A percentile compares a stretch with the other conserved stretches of the same genome.
phyloP scores from a whole-genome alignment of 495 filamentous ascomycete species.

The Symbiotaphrina buchneri region DNA sequence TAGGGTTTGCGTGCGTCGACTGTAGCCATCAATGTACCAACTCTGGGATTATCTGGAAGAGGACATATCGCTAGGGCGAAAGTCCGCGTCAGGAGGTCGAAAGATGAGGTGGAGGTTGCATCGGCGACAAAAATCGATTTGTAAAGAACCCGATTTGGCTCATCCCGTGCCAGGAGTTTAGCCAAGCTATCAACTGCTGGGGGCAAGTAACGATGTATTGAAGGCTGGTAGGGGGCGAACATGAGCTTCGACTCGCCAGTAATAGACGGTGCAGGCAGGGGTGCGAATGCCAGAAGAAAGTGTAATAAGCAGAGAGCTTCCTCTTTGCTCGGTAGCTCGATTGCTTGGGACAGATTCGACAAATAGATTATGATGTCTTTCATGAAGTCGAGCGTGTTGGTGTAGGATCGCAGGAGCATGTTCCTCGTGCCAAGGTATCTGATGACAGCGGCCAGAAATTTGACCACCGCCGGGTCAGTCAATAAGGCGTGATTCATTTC shows the following conservation, averaged over 20 bases:
- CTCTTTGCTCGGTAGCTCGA: slow-evolving; percentile 69
- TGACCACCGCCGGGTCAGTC: slow-evolving; percentile 50
- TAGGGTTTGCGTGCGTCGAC: slow-evolving; percentile 67
- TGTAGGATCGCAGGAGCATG: slow-evolving; percentile 54
- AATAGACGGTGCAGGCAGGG: slow-evolving; percentile 35
- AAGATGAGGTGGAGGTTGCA: slow-evolving; percentile 30
- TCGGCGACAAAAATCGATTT: slow-evolving; percentile 59
- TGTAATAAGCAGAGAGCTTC: slow-evolving; percentile 73
- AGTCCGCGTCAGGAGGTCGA: slow-evolving; percentile 67
- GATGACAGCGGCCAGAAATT: slow-evolving; percentile 61
- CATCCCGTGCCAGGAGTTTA: slow-evolving; percentile 80
- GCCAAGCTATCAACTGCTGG: slow-evolving; percentile 75
- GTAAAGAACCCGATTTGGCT: slow-evolving; percentile 74
- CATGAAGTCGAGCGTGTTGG: slow-evolving; percentile 84
- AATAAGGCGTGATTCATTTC: slow-evolving; percentile 51
- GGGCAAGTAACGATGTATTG: slow-evolving; percentile 70
- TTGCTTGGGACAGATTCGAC: slow-evolving; percentile 60
- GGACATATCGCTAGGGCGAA: slow-evolving; percentile 77
- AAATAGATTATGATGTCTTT: slow-evolving; percentile 81
- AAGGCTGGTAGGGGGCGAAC: slow-evolving; percentile 63
- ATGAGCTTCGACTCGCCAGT: slow-evolving; percentile 29
- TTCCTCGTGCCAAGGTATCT: slow-evolving; percentile 77
- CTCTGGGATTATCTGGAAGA: slow-evolving; percentile 39
- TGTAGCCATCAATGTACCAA: slow-evolving; percentile 27
- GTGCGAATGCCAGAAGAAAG: slow-evolving; percentile 79